Percentiles rank a stretch among this genome's conserved stretches.
Conservation (phyloP, 495 filamentous ascomycete genomes). For the Tuber borchii region DNA sequence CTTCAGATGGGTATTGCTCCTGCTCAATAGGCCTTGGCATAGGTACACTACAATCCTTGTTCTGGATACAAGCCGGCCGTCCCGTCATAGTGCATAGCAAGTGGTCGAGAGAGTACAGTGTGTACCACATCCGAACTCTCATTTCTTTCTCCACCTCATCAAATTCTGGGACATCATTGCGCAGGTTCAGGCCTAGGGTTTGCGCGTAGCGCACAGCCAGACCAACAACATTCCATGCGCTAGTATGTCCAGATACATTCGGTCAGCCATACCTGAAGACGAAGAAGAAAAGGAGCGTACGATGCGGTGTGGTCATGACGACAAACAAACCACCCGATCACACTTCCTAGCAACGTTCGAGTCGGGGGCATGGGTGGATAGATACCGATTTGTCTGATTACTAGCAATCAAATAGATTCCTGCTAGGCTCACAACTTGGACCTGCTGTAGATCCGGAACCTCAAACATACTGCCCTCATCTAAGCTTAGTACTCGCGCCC, state of each 20-base stretch:
- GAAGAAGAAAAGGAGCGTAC: neutral
- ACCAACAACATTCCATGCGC: slow-evolving; percentile 58
- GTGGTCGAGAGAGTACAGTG: slow-evolving; percentile 54
- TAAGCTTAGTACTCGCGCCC: slow-evolving; percentile 51
- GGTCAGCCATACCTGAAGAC: slow-evolving; percentile 19
- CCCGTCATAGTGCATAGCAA: slow-evolving; percentile 56
- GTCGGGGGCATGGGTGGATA: neutral
- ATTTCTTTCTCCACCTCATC: slow-evolving; percentile 52
- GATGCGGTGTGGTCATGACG: neutral
- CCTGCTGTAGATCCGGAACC: slow-evolving; percentile 53
- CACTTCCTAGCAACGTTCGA: neutral
- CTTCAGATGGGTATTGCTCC: slow-evolving; percentile 42
- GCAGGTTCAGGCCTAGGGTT: slow-evolving; percentile 57
- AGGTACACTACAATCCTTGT: slow-evolving; percentile 52
- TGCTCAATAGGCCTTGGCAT: slow-evolving; percentile 55
- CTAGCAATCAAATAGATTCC: slow-evolving; percentile 56
- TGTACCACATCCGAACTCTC: slow-evolving; percentile 57
- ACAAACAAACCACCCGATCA: neutral
- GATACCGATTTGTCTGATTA: slow-evolving; percentile 57
- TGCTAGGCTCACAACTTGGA: slow-evolving; percentile 55
- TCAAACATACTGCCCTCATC: slow-evolving; percentile 51
- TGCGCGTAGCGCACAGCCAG: slow-evolving; percentile 54
- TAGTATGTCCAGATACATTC: slow-evolving; percentile 36
- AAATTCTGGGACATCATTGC: slow-evolving; percentile 49
- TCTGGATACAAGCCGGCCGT: slow-evolving; percentile 53